Evolutionary conservation across 2,329 filamentous ascomycete genomes (phyloP).

Genomic region (Bertia moriformis): DNA sequence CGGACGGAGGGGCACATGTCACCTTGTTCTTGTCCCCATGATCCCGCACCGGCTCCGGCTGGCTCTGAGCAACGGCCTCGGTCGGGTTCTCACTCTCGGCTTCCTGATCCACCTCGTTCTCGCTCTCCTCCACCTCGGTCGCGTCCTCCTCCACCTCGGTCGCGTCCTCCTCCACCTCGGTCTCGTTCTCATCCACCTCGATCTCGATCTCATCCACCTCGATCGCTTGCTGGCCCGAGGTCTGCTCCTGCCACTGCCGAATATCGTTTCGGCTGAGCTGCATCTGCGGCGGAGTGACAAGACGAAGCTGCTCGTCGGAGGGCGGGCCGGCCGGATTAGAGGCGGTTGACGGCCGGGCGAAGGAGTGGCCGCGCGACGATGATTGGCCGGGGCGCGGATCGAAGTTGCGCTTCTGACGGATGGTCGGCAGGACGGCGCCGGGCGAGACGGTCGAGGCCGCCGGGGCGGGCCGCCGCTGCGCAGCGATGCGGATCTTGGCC

Average conservation of each 20-base stretch:
- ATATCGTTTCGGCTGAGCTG: conserved; percentile 25
- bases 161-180: background rate
- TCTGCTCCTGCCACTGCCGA: conserved; percentile 22
- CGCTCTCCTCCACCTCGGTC: background rate
- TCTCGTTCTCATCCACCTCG: conserved; percentile 5
- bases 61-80: background rate
- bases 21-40: no score
- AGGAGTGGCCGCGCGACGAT: conserved; percentile 20
- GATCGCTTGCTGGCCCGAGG: conserved; percentile 5
- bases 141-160: background rate
- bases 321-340: conserved; percentile 5
- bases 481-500: conserved; percentile 10
- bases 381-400: conserved; percentile 25
- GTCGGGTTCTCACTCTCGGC: conserved; percentile 2
- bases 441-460: no score
- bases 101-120: background rate
- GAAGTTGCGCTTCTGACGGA: conserved; percentile 32
- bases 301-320: background rate
- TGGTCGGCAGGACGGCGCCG: conserved; percentile 18
- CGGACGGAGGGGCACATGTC: conserved; percentile 22
- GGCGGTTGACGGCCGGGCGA: conserved; percentile 16
- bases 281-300: conserved; percentile 21
- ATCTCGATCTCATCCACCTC: conserved; percentile 5
- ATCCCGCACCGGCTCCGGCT: no score
- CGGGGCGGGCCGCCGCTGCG: conserved; percentile 11